These are phyloP conservation scores for Solanum paucissectum DNA, from an alignment of 257 asterid species.

Conservation along the genomic window DNA sequence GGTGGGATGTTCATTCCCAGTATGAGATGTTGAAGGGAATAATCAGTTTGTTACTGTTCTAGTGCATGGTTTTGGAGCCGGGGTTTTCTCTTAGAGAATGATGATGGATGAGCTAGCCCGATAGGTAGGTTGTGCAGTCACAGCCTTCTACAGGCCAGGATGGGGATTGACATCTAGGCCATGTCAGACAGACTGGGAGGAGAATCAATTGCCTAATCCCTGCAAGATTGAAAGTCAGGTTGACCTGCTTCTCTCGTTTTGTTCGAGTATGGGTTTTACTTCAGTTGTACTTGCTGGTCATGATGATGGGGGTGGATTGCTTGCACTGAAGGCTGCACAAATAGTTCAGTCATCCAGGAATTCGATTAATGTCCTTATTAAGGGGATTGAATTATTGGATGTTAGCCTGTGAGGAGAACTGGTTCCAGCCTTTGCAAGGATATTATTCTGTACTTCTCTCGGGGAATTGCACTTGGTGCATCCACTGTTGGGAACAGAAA, in stretches of 20 bases:
- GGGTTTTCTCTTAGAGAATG: slow-evolving; percentile 85
- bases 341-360: slow-evolving; percentile 41
- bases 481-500: slow-evolving; percentile 81
- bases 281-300: slow-evolving; percentile 77
- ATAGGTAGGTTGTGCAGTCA: slow-evolving; percentile 71
- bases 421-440: slow-evolving; percentile 52
- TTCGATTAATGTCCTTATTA: slow-evolving; percentile 31
- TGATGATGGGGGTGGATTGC: slow-evolving; percentile 86
- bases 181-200: slow-evolving; percentile 73
- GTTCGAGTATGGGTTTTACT: slow-evolving; percentile 56
- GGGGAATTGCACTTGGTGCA: slow-evolving; percentile 79
- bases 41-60: slow-evolving; percentile 68
- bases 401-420: slow-evolving; percentile 77
- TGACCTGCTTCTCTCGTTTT: slow-evolving; percentile 73
- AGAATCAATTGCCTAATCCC: slow-evolving; percentile 63
- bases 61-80: slow-evolving; percentile 94
- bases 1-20: slow-evolving; percentile 26
- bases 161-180: slow-evolving; percentile 97
- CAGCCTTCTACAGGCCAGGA: slow-evolving; percentile 89
- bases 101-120: slow-evolving; percentile 56
- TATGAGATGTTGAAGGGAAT: slow-evolving; percentile 37
- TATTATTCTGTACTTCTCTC: slow-evolving; percentile 70
- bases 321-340: slow-evolving; percentile 72
- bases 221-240: slow-evolving; percentile 86
- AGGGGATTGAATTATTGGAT: slow-evolving; percentile 62